Evolutionary conservation across 306 rosid genomes (phyloP), one percentile per base, ranked within the genome.

Genomic region (Cucurbita ficifolia): DNA sequence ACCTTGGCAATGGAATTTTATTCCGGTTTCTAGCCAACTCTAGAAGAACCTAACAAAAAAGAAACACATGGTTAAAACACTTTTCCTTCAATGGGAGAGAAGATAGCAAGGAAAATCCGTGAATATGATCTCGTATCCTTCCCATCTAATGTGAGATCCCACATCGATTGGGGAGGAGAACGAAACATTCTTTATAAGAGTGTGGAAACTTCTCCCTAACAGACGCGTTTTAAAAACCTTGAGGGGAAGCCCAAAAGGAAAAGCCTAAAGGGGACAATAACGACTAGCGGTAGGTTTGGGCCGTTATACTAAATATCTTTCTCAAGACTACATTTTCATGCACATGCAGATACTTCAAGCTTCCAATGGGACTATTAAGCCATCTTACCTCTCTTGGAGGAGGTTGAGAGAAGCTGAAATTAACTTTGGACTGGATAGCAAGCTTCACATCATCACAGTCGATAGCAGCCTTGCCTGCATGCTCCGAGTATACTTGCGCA

Each of bases 401-500:
- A 70, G 99, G 96, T 46, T 91, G 99, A 0, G 97, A 91, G 87
- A 94, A 94, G 84, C 95, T 94, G 79, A 85, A 89, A 77, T 91
- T 91, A 60, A 88, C 92, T 82, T 94, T 89, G 36, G 97, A 85
- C 70, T 94, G 99, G 83, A 89, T 87, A 5, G 99, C 95, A 70
- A 91, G 97, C 88, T 91, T 91, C 80, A 88, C 83, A 74, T 89
- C 99, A 40, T 94, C 97, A 29, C 88, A 84, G 76, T 94, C 98
- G 8, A 94, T 85, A 5, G 96, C 79, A 21, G 88, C 72, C 83
- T 94, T 94, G 67, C 81, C 77, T 0, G 97, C 97, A 53, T 94
- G 99, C 86, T 94, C 97, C 0, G 99, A 94, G 81, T 91, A 94
- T 4, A 91, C 97, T 62, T 88, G 97, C n/a, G 99, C 95, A 64